A percentile compares a stretch with the other conserved stretches of the same genome.
Evolutionary conservation across 2,329 filamentous ascomycete genomes (phyloP).

Genomic region (Pseudopyricularia javanii): DNA sequence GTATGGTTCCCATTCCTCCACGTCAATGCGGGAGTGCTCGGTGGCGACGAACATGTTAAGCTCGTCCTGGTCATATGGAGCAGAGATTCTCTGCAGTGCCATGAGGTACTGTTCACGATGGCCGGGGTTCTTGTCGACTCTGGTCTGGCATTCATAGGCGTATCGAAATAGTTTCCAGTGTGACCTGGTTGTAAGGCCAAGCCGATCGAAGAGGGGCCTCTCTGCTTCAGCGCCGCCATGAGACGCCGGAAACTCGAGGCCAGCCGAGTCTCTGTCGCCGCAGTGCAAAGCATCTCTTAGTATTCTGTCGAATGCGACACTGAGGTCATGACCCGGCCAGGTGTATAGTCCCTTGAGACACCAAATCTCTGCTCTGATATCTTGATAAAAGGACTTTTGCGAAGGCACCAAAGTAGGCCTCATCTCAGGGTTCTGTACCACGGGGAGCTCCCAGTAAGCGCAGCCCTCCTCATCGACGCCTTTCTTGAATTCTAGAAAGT

Average conservation of each 20-base stretch:
- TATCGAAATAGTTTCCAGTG: constrained; percentile 14
- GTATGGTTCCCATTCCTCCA: background rate
- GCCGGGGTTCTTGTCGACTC: background rate
- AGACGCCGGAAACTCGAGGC: background rate
- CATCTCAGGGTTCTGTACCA: background rate
- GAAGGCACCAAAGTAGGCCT: constrained; percentile 23
- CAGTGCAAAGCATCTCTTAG: constrained; percentile 8
- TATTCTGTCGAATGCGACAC: background rate
- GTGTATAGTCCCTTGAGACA: background rate
- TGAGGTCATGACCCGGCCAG: background rate
- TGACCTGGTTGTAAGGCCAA: constrained; percentile 11
- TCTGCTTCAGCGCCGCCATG: constrained; percentile 1
- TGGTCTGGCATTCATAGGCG: constrained; percentile 12
- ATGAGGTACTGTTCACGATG: constrained; percentile 7
- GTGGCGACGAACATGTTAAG: constrained; percentile 1
- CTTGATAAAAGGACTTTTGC: constrained; percentile 34
- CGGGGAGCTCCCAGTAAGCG: constrained; percentile 23
- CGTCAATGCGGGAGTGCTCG: background rate
- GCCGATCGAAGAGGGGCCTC: constrained; percentile 6
- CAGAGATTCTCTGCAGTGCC: constrained; percentile 9
- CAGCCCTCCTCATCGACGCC: constrained; percentile 26
- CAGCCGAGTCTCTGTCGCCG: background rate
- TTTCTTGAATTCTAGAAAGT: constrained; percentile 30
- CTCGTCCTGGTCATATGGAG: background rate
- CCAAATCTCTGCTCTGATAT: constrained; percentile 31